A percentile compares a stretch with the other conserved stretches of the same genome.
Evolutionary conservation across 495 filamentous ascomycete genomes (phyloP).

Genomic region (Penicillium mononematosum): DNA sequence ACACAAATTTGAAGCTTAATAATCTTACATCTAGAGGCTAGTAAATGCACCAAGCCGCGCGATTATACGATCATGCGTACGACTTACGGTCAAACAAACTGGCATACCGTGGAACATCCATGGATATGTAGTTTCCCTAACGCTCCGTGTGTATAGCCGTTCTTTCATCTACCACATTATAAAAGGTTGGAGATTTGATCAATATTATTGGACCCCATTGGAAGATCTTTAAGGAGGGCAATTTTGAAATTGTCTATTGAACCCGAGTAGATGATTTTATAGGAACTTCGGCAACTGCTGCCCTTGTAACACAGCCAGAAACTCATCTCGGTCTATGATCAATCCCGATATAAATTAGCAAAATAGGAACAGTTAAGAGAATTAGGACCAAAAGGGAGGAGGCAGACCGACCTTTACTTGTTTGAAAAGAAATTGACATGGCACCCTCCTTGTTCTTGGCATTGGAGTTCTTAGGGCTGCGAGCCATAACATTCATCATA

Average conservation of each 20-base stretch:
- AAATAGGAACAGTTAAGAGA: neutral
- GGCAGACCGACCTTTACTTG: constrained; percentile 25
- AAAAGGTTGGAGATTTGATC: neutral
- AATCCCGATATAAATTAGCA: constrained; percentile 47
- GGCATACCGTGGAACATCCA: neutral
- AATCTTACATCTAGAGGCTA: too few relatives aligned
- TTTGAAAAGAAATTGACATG: constrained; percentile 35
- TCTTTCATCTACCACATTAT: neutral
- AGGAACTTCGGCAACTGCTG: constrained; percentile 6
- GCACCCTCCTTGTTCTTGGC: constrained; percentile 25
- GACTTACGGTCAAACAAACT: neutral
- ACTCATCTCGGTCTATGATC: constrained; percentile 42
- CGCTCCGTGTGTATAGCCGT: neutral
- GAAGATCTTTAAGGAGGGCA: too few relatives aligned
- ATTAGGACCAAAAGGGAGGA: neutral
- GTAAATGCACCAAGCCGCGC: neutral
- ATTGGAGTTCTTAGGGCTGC: constrained; percentile 26
- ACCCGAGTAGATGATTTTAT: neutral
- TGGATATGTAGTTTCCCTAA: neutral
- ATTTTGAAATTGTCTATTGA: neutral
- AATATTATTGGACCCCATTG: neutral
- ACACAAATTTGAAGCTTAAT: too few relatives aligned
- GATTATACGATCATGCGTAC: neutral
- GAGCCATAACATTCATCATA: constrained; percentile 35
- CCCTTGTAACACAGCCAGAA: constrained; percentile 23